phyloP scores from a whole-genome alignment of 2,329 filamentous ascomycete species.

The Pestalotiopsis sp. region DNA sequence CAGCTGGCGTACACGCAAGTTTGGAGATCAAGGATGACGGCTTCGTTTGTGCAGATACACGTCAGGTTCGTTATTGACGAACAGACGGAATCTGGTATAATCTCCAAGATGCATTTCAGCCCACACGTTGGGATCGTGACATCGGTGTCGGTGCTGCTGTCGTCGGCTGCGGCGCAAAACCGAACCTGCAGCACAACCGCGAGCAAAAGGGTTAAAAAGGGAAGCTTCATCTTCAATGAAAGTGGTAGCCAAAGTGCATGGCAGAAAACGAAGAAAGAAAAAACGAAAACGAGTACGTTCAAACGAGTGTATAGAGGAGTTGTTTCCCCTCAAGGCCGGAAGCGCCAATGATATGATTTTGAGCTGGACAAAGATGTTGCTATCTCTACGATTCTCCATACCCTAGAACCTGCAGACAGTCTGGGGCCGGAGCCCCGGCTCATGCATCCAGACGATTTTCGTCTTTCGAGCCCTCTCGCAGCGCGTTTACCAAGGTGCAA shows the following conservation, averaged over 20 bases:
- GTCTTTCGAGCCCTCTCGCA: not conserved
- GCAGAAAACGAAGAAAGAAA: not conserved
- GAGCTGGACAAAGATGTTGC: not conserved
- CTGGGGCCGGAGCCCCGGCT: too few species aligned
- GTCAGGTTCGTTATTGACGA: not conserved
- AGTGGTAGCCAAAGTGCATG: not conserved
- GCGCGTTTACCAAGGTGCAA: not conserved
- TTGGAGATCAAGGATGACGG: not conserved
- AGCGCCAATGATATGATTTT: not conserved
- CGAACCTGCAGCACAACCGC: not conserved
- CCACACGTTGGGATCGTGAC: not conserved
- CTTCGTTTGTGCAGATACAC: constrained; percentile 5
- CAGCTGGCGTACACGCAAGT: constrained; percentile 2
- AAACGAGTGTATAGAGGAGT: not conserved
- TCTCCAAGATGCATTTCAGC: not conserved
- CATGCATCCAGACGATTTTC: not conserved
- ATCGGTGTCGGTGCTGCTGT: not conserved
- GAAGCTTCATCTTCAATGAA: not conserved
- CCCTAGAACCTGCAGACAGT: not conserved
- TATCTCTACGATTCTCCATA: not conserved
- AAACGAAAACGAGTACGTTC: not conserved
- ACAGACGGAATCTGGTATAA: not conserved
- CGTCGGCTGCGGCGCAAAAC: not conserved
- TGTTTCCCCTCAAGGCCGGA: not conserved
- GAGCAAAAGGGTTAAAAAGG: not conserved